Conservation (phyloP, 345 rosid species). For the Draba incana region DNA sequence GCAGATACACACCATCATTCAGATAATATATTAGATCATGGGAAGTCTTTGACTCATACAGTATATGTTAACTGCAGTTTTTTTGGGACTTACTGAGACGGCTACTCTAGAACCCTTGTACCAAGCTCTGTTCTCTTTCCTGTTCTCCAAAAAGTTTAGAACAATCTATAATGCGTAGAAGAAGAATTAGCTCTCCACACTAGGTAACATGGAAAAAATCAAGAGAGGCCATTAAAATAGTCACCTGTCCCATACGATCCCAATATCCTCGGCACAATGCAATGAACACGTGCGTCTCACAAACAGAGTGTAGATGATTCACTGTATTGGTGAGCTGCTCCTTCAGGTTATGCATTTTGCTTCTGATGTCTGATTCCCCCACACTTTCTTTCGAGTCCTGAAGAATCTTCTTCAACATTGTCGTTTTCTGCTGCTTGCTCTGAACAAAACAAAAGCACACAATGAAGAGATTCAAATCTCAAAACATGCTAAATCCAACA, state of each 20-base stretch:
- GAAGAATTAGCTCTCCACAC: conserved; percentile 23
- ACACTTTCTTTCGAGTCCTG: conserved; percentile 88
- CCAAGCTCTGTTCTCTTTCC: conserved; percentile 97
- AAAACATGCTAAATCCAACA: conserved; percentile 10
- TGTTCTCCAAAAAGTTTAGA: conserved; percentile 84
- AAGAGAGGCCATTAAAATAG: conserved; percentile 1
- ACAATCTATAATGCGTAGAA: conserved; percentile 60
- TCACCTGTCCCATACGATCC: conserved; percentile 97
- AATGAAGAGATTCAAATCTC: not conserved
- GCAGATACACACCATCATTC: conserved; percentile 31
- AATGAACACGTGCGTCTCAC: conserved; percentile 77
- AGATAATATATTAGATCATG: conserved; percentile 10
- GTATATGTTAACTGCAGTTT: not conserved
- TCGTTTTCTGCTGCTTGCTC: conserved; percentile 77
- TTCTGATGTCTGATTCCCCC: conserved; percentile 76
- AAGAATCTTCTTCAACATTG: conserved; percentile 92
- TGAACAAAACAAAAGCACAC: conserved; percentile 36
- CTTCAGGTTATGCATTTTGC: conserved; percentile 79
- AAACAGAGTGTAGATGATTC: conserved; percentile 75
- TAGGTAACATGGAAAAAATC: not conserved
- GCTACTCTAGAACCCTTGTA: conserved; percentile 89
- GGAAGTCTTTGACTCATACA: not conserved
- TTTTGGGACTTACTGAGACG: conserved; percentile 59
- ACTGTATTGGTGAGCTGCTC: conserved; percentile 79
- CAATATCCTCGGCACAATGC: conserved; percentile 88